phyloP scores from a whole-genome alignment of 2,329 filamentous ascomycete species.

The Venturia nashicola region DNA sequence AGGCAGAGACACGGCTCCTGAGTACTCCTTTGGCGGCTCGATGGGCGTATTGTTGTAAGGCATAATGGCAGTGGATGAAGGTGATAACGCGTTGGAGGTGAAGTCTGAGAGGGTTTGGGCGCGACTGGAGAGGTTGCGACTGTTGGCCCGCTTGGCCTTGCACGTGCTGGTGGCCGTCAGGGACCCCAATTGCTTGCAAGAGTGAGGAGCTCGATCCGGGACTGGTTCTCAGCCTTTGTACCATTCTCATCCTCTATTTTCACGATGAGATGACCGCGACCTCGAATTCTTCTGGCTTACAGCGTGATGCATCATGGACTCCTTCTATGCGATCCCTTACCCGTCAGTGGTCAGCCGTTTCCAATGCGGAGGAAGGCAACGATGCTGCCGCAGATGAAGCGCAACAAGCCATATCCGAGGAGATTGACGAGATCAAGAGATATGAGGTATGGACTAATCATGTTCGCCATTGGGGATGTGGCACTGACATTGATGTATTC shows the following conservation, averaged over 20 bases:
- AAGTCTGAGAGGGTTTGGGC: background rate
- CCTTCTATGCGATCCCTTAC: conserved; percentile 44
- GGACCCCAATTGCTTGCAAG: background rate
- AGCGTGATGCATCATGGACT: conserved; percentile 36
- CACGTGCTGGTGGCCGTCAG: background rate
- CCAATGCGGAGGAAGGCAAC: conserved; percentile 51
- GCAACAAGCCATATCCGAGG: conserved; percentile 71
- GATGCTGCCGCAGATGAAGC: conserved; percentile 39
- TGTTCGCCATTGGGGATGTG: background rate
- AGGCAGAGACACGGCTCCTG: conserved; percentile 73
- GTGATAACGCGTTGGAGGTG: background rate
- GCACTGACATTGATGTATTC: background rate
- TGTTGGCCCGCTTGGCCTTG: background rate
- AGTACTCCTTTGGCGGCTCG: conserved; percentile 66
- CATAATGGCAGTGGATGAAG: conserved; percentile 42
- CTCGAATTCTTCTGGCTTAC: conserved; percentile 23
- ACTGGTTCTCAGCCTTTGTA: background rate
- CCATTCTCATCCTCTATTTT: background rate
- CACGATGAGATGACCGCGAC: conserved; percentile 34
- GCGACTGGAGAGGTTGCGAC: background rate
- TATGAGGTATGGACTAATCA: conserved; percentile 54
- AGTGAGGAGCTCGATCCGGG: background rate
- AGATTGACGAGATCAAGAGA: conserved; percentile 94
- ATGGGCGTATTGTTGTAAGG: conserved; percentile 84
- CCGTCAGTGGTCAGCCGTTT: conserved; percentile 56